These are phyloP conservation scores for Sporothrix dimorphospora DNA, from an alignment of 2,329 filamentous ascomycete species.

Conservation along the genomic window DNA sequence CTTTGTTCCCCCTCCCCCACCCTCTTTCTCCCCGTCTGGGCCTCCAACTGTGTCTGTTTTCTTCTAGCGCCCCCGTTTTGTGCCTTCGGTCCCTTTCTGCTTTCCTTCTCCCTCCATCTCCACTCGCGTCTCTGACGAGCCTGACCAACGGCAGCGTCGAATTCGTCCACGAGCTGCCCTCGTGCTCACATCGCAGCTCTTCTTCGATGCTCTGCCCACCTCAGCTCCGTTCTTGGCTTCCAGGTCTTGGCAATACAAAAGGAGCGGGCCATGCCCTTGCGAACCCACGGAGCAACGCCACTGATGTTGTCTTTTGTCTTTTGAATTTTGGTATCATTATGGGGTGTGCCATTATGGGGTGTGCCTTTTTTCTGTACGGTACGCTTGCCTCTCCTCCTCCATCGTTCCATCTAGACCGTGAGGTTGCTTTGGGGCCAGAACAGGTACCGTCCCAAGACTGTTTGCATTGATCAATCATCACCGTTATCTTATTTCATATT, in stretches of 20 bases:
- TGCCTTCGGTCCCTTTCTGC: neutral
- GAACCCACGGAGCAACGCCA: neutral
- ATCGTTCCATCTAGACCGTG: neutral
- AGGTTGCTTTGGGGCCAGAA: neutral
- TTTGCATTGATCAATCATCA: neutral
- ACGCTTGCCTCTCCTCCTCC: neutral
- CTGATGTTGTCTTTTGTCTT: neutral
- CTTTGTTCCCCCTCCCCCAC: neutral
- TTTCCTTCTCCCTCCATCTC: neutral
- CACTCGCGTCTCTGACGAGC: neutral
- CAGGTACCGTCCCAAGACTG: neutral
- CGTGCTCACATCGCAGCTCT: neutral
- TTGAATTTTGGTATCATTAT: neutral
- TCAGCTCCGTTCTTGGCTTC: slow-evolving; percentile 7
- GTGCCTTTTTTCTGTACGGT: neutral
- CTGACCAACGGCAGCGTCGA: slow-evolving; percentile 25
- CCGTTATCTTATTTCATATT: neutral
- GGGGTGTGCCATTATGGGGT: neutral
- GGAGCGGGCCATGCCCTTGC: slow-evolving; percentile 11
- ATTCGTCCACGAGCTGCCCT: slow-evolving; percentile 28
- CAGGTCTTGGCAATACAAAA: slow-evolving; percentile 29
- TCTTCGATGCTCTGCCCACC: neutral
- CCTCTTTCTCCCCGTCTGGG: neutral
- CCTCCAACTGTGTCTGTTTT: neutral
- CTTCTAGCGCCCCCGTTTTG: neutral